phyloP scores from a whole-genome alignment of 1,284 basidiomycete species.

The Cutaneotrichosporon daszewskae region DNA sequence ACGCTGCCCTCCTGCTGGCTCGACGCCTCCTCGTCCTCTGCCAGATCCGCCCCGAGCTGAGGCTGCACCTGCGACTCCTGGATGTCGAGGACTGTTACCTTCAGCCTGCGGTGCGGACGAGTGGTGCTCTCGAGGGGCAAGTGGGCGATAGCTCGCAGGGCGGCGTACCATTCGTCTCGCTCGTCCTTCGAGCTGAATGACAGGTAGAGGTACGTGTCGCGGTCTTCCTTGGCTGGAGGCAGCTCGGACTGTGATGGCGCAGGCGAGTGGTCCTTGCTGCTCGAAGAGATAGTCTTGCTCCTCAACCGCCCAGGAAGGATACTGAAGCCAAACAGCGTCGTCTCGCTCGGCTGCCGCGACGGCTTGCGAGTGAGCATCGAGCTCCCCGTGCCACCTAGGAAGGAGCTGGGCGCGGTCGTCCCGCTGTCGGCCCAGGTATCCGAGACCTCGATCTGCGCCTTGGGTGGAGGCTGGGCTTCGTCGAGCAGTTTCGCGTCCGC shows the following conservation, averaged over 20 bases:
- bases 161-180: constrained; percentile 18
- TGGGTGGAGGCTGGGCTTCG: no score
- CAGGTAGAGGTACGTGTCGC: constrained; percentile 7
- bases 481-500: no score
- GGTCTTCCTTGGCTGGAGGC: no score
- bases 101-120: constrained; percentile 19
- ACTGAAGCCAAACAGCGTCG: no score
- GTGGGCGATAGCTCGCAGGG: constrained; percentile 13
- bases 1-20: constrained; percentile 6
- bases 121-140: constrained; percentile 2
- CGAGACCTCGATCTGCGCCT: no score
- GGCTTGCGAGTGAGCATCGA: no score
- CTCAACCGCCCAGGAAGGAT: not conserved
- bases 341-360: no score
- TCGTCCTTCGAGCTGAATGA: constrained; percentile 7
- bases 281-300: not conserved
- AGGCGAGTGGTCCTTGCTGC: not conserved
- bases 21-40: constrained; percentile 4
- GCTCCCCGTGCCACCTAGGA: no score
- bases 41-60: constrained; percentile 1
- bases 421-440: not conserved
- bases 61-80: constrained; percentile 10
- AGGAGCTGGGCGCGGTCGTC: no score
- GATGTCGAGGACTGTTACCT: constrained; percentile 24
- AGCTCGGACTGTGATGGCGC: not conserved